Evolutionary conservation across 306 rosid species (phyloP).

Genomic region (Rubus idaeus): DNA sequence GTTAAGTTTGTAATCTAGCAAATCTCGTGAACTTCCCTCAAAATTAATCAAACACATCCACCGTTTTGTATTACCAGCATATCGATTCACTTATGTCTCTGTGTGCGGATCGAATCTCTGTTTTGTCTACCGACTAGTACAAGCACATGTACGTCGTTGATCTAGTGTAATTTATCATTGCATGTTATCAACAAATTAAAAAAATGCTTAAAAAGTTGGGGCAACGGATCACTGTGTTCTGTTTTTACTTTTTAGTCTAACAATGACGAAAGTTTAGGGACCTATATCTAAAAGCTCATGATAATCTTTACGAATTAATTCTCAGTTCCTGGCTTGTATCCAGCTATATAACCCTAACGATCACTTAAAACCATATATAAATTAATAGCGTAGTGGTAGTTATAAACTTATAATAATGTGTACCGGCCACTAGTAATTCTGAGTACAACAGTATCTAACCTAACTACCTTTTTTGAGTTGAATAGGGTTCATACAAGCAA

Average conservation of each 20-base stretch:
- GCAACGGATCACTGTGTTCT: neutral
- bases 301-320: neutral
- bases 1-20: neutral
- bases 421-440: too few relatives aligned
- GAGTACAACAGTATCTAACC: too few relatives aligned
- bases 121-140: neutral
- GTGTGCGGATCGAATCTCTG: neutral
- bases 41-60: neutral
- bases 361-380: too few relatives aligned
- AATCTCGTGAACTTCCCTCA: neutral
- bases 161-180: neutral
- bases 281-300: too few relatives aligned
- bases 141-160: neutral
- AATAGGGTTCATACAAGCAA: too few relatives aligned
- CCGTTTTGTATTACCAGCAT: neutral
- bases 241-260: too few relatives aligned
- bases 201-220: neutral
- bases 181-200: neutral
- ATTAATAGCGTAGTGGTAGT: too few relatives aligned
- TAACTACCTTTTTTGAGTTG: too few relatives aligned
- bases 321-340: too few relatives aligned
- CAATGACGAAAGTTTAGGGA: too few relatives aligned
- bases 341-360: too few relatives aligned
- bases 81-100: neutral
- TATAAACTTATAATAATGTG: too few relatives aligned